phyloP scores from a whole-genome alignment of 768 basidiomycete species.

The Symmetrospora coprosmae region DNA sequence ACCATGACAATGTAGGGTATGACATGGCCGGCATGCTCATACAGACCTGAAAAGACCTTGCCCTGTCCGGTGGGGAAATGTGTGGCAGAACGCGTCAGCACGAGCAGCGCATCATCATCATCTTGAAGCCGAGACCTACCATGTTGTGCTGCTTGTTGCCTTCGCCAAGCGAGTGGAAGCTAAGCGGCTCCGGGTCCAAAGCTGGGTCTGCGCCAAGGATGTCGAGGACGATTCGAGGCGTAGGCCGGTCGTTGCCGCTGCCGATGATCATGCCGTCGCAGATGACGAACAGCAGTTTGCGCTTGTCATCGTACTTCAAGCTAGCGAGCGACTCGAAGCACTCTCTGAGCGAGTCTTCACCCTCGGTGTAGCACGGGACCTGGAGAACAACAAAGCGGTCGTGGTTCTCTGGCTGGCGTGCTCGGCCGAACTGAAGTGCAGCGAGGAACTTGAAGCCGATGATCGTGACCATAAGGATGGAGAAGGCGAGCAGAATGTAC shows the following conservation, averaged over 20 bases:
- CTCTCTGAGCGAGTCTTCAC: constrained; percentile 61
- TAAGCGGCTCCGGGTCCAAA: constrained; percentile 81
- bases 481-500: constrained; percentile 77
- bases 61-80: too few relatives aligned
- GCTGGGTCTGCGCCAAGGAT: constrained; percentile 89
- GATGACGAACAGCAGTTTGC: constrained; percentile 79
- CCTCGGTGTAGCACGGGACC: constrained; percentile 92
- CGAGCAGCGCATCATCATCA: neutral
- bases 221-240: constrained; percentile 88
- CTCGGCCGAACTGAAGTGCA: constrained; percentile 65
- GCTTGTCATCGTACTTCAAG: constrained; percentile 93
- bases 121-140: constrained; percentile 4
- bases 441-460: constrained; percentile 95
- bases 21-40: constrained; percentile 84
- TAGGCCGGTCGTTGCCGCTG: constrained; percentile 78
- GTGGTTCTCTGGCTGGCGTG: constrained; percentile 77
- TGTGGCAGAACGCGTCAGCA: too few relatives aligned
- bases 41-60: constrained; percentile 90
- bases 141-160: constrained; percentile 83
- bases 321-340: constrained; percentile 90
- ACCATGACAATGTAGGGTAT: constrained; percentile 82
- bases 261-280: constrained; percentile 95
- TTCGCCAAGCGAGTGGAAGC: constrained; percentile 85
- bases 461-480: constrained; percentile 79
- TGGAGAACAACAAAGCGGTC: constrained; percentile 90